These are phyloP conservation scores for Gautieria morchelliformis DNA, from an alignment of 768 basidiomycete genomes.

Conservation along the genomic window DNA sequence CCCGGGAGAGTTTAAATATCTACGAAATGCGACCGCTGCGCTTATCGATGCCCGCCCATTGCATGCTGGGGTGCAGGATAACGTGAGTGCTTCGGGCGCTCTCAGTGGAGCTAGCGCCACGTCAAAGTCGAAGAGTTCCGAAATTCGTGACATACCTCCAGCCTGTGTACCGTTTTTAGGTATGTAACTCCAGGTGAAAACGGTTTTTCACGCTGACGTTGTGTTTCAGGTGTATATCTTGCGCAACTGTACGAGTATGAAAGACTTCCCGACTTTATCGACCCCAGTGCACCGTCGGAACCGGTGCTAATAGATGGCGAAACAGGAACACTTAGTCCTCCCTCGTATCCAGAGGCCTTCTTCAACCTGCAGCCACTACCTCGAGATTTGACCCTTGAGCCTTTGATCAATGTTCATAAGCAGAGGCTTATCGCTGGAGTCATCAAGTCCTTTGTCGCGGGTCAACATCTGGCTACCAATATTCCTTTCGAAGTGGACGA, in stretches of 20 bases:
- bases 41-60: constrained; percentile 59
- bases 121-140: constrained; percentile 27
- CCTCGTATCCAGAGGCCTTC: constrained; percentile 73
- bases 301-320: constrained; percentile 53
- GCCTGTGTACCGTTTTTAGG: constrained; percentile 81
- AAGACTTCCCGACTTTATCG: constrained; percentile 69
- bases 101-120: neutral
- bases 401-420: constrained; percentile 83
- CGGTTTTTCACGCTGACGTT: neutral
- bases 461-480: constrained; percentile 72
- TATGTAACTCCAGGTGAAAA: constrained; percentile 23
- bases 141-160: constrained; percentile 23
- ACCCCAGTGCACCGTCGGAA: constrained; percentile 70
- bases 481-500: constrained; percentile 64
- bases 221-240: constrained; percentile 57
- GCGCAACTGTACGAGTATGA: constrained; percentile 57
- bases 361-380: constrained; percentile 62
- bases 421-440: constrained; percentile 73
- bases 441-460: constrained; percentile 71
- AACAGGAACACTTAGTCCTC: constrained; percentile 56
- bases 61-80: constrained; percentile 41
- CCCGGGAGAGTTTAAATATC: constrained; percentile 62
- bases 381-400: constrained; percentile 69
- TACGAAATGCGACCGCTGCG: constrained; percentile 54
- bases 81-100: constrained; percentile 29